Conservation (phyloP, 1,139 yeast genomes). For the Pichia sp. region DNA sequence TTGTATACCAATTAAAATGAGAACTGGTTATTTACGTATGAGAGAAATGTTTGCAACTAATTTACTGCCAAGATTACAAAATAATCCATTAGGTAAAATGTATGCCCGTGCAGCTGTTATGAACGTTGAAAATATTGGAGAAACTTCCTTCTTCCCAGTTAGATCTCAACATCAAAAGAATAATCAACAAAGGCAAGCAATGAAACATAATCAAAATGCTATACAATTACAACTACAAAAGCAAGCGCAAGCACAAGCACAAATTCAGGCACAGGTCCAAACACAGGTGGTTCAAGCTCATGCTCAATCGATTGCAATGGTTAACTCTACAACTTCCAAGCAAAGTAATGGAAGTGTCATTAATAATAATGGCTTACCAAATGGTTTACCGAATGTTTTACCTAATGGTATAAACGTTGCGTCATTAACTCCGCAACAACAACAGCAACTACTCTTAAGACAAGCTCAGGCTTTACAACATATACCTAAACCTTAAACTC, state of each 20-base stretch:
- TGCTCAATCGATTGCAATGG: no score
- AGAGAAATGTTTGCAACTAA: constrained; percentile 75
- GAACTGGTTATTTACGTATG: constrained; percentile 72
- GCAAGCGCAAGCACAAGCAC: constrained; percentile 12
- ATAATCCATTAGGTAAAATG: constrained; percentile 55
- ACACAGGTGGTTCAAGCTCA: no score
- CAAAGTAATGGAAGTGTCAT: background rate
- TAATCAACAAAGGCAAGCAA: constrained; percentile 15
- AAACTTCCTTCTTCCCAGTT: constrained; percentile 49
- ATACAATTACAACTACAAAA: constrained; percentile 19
- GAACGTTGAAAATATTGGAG: constrained; percentile 56
- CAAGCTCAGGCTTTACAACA: constrained; percentile 7
- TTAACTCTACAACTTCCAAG: background rate
- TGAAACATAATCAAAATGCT: constrained; percentile 13
- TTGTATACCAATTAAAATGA: constrained; percentile 60
- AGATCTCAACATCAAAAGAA: constrained; percentile 44
- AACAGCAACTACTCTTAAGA: constrained; percentile 17
- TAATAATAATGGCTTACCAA: no score
- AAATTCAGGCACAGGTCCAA: constrained; percentile 5
- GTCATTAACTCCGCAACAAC: constrained; percentile 18
- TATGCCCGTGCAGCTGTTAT: constrained; percentile 74
- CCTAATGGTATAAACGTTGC: constrained; percentile 7
- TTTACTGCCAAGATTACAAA: constrained; percentile 38
- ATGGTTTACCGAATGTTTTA: no score
- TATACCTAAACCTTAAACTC: background rate